Evolutionary conservation across 495 filamentous ascomycete species (phyloP).

Genomic region (Rusavskia elegans): DNA sequence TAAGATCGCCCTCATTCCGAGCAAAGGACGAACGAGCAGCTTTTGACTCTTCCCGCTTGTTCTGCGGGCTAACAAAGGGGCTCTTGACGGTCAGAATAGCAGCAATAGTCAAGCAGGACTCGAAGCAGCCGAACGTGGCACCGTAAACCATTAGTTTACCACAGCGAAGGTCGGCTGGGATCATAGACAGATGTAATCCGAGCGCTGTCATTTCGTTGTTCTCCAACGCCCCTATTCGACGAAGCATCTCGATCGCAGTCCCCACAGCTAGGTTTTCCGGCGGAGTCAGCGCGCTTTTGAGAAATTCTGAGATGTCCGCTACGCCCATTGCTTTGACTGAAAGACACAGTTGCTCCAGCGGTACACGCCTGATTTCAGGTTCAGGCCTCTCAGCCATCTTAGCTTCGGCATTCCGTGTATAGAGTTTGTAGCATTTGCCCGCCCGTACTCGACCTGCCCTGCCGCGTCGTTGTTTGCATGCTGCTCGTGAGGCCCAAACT

Average conservation of each 20-base stretch:
- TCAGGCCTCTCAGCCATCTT: conserved; percentile 86
- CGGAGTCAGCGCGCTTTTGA: conserved; percentile 75
- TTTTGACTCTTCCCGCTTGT: conserved; percentile 68
- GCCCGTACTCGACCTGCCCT: conserved; percentile 84
- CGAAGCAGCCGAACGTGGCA: conserved; percentile 74
- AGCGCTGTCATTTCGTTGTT: conserved; percentile 75
- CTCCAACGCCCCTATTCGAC: conserved; percentile 75
- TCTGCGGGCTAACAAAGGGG: conserved; percentile 69
- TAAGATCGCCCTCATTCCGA: conserved; percentile 63
- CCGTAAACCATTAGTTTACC: conserved; percentile 94
- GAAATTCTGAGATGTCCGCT: conserved; percentile 58
- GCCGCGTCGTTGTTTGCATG: conserved; percentile 92
- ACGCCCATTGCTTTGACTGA: conserved; percentile 92
- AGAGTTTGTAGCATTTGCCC: conserved; percentile 90
- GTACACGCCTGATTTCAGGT: conserved; percentile 83
- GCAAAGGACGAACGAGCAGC: conserved; percentile 62
- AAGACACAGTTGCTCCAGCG: conserved; percentile 84
- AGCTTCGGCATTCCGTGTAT: conserved; percentile 64
- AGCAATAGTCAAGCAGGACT: conserved; percentile 76
- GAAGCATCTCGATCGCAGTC: conserved; percentile 60
- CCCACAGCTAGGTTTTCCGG: conserved; percentile 74
- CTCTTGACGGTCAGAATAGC: conserved; percentile 71
- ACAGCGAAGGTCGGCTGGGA: conserved; percentile 84
- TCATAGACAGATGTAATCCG: conserved; percentile 79
- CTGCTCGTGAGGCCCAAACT: conserved; percentile 87